These are phyloP conservation scores for Perilla frutescens DNA, from an alignment of 257 asterid genomes.

Conservation along the genomic window DNA sequence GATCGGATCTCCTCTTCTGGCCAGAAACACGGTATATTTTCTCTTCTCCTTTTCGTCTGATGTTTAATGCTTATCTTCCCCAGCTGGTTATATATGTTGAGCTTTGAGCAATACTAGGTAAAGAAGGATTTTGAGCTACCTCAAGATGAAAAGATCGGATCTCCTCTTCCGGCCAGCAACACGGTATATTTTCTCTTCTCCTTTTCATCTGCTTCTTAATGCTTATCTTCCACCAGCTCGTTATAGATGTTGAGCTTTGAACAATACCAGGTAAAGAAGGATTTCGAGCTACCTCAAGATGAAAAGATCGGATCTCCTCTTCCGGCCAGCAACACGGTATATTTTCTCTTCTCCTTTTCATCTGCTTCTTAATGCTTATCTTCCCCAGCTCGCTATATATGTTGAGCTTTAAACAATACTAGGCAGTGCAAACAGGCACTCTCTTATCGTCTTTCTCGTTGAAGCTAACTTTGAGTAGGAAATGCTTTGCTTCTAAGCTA, in stretches of 20 bases:
- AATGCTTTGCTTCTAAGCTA: background rate
- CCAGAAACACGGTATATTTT: conserved; percentile 42
- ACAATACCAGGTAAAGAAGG: conserved; percentile 20
- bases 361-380: background rate
- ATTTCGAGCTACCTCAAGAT: conserved; percentile 44
- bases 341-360: conserved; percentile 17
- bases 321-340: conserved; percentile 42
- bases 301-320: conserved; percentile 44
- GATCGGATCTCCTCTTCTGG: conserved; percentile 40
- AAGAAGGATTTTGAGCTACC: conserved; percentile 44
- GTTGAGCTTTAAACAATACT: background rate
- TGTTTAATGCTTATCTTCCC: background rate
- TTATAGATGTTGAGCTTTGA: background rate
- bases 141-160: conserved; percentile 41
- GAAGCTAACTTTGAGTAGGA: background rate
- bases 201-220: background rate
- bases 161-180: conserved; percentile 41
- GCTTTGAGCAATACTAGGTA: background rate
- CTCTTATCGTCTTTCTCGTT: background rate
- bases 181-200: conserved; percentile 35
- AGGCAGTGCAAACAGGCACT: background rate
- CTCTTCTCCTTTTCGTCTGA: conserved; percentile 13
- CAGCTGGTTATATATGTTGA: background rate
- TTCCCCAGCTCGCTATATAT: background rate
- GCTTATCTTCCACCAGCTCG: background rate